Conservation (phyloP, 345 rosid genomes). For the Carallia brachiata region DNA sequence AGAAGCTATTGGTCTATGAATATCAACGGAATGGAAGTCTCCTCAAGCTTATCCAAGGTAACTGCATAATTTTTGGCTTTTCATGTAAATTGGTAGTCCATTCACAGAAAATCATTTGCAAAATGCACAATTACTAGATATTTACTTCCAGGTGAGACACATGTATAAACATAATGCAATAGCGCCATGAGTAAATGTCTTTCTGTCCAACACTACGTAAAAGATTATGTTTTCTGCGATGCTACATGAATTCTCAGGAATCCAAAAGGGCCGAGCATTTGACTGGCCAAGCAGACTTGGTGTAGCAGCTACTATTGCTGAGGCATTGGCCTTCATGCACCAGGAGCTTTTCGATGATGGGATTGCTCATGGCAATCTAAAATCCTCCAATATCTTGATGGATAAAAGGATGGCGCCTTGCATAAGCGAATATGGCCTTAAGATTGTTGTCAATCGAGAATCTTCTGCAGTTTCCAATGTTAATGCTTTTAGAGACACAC, state of each 20-base stretch:
- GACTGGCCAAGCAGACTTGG: conserved; percentile 49
- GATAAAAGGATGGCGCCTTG: conserved; percentile 47
- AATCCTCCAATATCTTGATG: conserved; percentile 56
- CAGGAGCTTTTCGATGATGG: conserved; percentile 27
- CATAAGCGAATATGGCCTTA: conserved; percentile 64
- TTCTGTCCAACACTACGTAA: not conserved
- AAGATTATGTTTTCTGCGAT: not conserved
- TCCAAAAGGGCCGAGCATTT: conserved; percentile 29
- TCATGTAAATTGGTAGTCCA: not conserved
- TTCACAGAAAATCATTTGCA: too few species aligned
- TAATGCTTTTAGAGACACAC: not conserved
- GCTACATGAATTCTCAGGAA: conserved; percentile 27
- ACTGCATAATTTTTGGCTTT: not conserved
- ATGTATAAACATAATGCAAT: too few species aligned
- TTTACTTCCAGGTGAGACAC: too few species aligned
- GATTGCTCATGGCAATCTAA: conserved; percentile 54
- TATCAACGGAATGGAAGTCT: conserved; percentile 52
- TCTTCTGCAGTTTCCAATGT: conserved; percentile 8
- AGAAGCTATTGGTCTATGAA: conserved; percentile 56
- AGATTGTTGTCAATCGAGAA: conserved; percentile 16
- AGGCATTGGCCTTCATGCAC: conserved; percentile 51
- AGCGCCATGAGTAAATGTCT: not conserved
- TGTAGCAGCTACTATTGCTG: conserved; percentile 37
- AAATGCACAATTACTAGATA: too few species aligned
- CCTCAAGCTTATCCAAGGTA: conserved; percentile 52